These are phyloP conservation scores for Pezicula radicicola DNA, from an alignment of 2,329 filamentous ascomycete species.

Conservation along the genomic window DNA sequence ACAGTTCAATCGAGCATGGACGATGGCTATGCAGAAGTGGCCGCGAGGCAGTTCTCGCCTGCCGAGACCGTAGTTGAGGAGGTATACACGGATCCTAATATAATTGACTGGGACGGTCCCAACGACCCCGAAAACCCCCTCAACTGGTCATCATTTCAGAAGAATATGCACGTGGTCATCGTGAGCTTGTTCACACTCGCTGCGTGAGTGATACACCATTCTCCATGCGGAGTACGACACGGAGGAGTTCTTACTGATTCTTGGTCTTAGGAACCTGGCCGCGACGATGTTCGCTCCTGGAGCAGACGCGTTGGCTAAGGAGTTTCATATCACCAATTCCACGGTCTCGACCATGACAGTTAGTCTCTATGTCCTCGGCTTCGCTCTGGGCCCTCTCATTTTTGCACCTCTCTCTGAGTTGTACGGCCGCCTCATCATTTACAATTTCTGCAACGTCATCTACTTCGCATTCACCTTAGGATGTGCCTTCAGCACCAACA, in stretches of 20 bases:
- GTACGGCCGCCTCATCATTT: slow-evolving; percentile 48
- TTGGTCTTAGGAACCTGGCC: background rate
- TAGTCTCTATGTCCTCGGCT: background rate
- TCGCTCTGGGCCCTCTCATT: slow-evolving; percentile 1
- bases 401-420: slow-evolving; percentile 50
- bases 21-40: too few species aligned
- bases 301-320: background rate
- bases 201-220: background rate
- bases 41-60: too few species aligned
- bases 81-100: too few species aligned
- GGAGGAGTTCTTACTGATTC: background rate
- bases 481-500: too few species aligned
- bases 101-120: slow-evolving; percentile 2
- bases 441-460: slow-evolving; percentile 19
- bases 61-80: too few species aligned
- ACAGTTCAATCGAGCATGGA: too few species aligned
- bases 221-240: background rate
- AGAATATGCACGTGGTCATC: background rate
- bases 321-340: background rate
- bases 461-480: too few species aligned
- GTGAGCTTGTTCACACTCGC: background rate
- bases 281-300: background rate
- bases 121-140: slow-evolving; percentile 7
- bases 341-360: background rate
- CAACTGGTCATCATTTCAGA: slow-evolving; percentile 5